phyloP scores from a whole-genome alignment of 108 stramenopile species.

The Nitzschia putrida region DNA sequence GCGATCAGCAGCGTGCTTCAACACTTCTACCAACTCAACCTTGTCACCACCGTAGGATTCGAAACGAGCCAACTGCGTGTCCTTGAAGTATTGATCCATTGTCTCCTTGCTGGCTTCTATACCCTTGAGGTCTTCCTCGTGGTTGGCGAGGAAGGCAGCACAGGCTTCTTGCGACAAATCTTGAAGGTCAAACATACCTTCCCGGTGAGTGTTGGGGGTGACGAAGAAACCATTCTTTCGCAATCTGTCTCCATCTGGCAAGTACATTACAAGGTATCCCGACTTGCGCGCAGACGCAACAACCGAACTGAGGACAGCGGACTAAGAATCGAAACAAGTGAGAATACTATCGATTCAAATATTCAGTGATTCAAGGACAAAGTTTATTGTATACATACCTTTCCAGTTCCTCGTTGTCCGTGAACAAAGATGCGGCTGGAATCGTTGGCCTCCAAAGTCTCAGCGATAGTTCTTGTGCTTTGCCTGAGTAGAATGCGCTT shows the following conservation, averaged over 20 bases:
- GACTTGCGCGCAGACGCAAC: constrained; percentile 79
- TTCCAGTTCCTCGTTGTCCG: constrained; percentile 69
- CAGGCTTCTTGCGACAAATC: constrained; percentile 71
- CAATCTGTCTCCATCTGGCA: constrained; percentile 75
- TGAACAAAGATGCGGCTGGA: constrained; percentile 60
- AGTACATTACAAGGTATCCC: constrained; percentile 72
- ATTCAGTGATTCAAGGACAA: not conserved
- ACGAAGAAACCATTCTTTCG: constrained; percentile 70
- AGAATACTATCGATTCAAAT: not conserved
- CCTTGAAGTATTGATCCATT: constrained; percentile 55
- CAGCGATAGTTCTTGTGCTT: constrained; percentile 55
- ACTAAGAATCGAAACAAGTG: constrained; percentile 19
- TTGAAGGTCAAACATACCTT: constrained; percentile 73
- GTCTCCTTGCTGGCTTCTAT: constrained; percentile 43
- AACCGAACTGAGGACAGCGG: constrained; percentile 66
- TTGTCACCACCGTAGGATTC: constrained; percentile 25
- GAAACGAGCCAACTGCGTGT: constrained; percentile 52
- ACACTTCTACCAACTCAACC: constrained; percentile 50
- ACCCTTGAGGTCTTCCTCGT: constrained; percentile 51
- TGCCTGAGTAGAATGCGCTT: constrained; percentile 76
- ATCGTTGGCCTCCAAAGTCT: constrained; percentile 27
- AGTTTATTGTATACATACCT: constrained; percentile 37
- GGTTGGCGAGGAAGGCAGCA: constrained; percentile 47
- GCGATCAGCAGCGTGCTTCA: constrained; percentile 52
- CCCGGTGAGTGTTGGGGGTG: constrained; percentile 49